Evolutionary conservation across 1,284 basidiomycete species (phyloP).

Genomic region (Boletus subluridellus): DNA sequence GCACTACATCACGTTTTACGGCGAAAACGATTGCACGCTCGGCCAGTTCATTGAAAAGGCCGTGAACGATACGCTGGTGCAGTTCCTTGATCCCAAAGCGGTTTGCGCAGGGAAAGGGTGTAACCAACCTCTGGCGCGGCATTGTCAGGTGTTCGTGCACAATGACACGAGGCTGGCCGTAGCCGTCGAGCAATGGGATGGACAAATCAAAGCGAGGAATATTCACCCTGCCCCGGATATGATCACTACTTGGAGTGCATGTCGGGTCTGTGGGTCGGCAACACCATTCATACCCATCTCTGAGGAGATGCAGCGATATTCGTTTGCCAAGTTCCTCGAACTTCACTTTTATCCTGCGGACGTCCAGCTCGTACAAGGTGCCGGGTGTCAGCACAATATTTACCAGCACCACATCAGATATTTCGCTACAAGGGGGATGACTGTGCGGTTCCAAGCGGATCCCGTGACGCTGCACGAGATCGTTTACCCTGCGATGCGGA

Average conservation of each 20-base stretch:
- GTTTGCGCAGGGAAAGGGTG: constrained; percentile 83
- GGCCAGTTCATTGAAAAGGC: constrained; percentile 89
- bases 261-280: constrained; percentile 74
- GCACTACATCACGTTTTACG: constrained; percentile 84
- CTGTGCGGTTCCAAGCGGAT: constrained; percentile 89
- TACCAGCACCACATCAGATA: constrained; percentile 92
- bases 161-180: constrained; percentile 82
- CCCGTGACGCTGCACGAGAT: constrained; percentile 82
- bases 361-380: constrained; percentile 75
- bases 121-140: constrained; percentile 74
- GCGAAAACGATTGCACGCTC: constrained; percentile 87
- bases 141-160: constrained; percentile 89
- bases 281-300: constrained; percentile 90
- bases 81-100: constrained; percentile 68
- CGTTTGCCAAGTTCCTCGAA: constrained; percentile 92
- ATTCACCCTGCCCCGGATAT: constrained; percentile 62
- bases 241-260: constrained; percentile 92
- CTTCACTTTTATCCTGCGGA: constrained; percentile 88
- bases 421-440: constrained; percentile 81
- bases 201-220: constrained; percentile 59
- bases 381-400: constrained; percentile 90
- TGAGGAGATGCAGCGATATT: constrained; percentile 89
- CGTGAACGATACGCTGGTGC: constrained; percentile 65
- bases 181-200: constrained; percentile 84
- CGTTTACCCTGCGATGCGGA: constrained; percentile 83